Evolutionary conservation across 2,329 filamentous ascomycete genomes (phyloP), one percentile per base, ranked within the genome.

Genomic region (Penicillium sp.): DNA sequence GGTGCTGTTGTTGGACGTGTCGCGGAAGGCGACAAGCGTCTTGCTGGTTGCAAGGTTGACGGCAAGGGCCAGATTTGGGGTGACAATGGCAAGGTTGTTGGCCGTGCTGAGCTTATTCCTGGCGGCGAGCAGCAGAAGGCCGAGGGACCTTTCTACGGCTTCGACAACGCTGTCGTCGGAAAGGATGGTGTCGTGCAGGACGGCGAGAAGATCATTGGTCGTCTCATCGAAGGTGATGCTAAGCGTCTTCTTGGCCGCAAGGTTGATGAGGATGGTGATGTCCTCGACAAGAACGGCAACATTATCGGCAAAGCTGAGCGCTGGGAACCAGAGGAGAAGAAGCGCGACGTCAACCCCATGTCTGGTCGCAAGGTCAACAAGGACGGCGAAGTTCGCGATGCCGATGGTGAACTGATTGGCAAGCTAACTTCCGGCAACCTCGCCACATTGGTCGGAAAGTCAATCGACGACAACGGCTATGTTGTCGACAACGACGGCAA

Each of bases 261-360:
- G 30, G 83, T 88, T 18, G 84, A 88, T 49, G 74, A 83, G 28
- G 84, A 88, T 51, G 85, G 85, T 11, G 85, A 88, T 39, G 79
- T 88, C 28, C 70, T 84, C 4, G 84, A 88, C 62, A 81, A 79
- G 57, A 75, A 76, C n/a, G 84, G 85, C 12, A 88, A 88, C 61
- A 75, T 76, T 11, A 74, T 88, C 33, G 85, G 85, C 27, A 81
- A 78, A 52, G 84, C 82, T 2, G 84, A 89, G 64, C 81, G 84
- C 48, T 88, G 82, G 75, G 83, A 89, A 55, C 77, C 78, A 31
- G 78, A 80, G 53, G 71, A 78, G 57, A 77, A 78, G 59, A 70
- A 76, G 53, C 73, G 78, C 40, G 73, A 76, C 52, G 68, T 82
- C 66, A 82, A 79, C 65, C 80, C 81, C 34, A 83, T 84, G 80